Evolutionary conservation across 495 filamentous ascomycete species (phyloP), one percentile per base, ranked within the genome.

Genomic region (Penicillium angulare): DNA sequence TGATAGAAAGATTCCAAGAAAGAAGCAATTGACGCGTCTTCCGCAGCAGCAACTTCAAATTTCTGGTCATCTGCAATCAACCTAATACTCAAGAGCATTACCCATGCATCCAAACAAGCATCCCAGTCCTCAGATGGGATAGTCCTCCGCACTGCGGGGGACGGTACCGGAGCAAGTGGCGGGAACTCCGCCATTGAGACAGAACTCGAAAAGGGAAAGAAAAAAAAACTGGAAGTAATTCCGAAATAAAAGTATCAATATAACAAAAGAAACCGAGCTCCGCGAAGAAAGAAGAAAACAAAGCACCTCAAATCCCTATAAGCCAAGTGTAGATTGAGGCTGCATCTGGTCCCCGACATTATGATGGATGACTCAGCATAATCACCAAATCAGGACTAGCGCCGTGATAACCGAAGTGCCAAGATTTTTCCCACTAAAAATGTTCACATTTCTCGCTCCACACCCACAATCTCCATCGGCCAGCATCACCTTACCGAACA

Each of bases 401-500:
- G 60, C 33, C 20, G 43, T 9, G 61, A 67, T 71, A 71, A 65
- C 66, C 65, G 67, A 75, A 63, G 27, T 54, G 72, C 72, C 72
- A 77, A 77, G 73, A 65, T 58, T 71, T 69, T 31, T 51, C 59
- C 43, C 59, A 66, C 68, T 59, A 61, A 69, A 61, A 64, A 60
- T 36, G 36, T 55, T 52, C 57, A 50, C 36, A 56, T 38, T 55
- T 50, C 46, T 66, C 61, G 59, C 51, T 56, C 59, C 66, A 69
- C 59, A 59, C 65, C 68, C 60, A 58, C 45, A 55, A 68, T 49
- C 47, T 59, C 49, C 59, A 57, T 42, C 60, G 66, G 73, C 77
- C 80, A 85, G 83, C 84, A 88, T 88, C 85, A 89, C 86, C 75
- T 89, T 89, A 85, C 86, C 83, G 87, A 79, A 83, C 84, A 74